Conservation (phyloP, 768 basidiomycete species). For the Steccherinum ochraceum region DNA sequence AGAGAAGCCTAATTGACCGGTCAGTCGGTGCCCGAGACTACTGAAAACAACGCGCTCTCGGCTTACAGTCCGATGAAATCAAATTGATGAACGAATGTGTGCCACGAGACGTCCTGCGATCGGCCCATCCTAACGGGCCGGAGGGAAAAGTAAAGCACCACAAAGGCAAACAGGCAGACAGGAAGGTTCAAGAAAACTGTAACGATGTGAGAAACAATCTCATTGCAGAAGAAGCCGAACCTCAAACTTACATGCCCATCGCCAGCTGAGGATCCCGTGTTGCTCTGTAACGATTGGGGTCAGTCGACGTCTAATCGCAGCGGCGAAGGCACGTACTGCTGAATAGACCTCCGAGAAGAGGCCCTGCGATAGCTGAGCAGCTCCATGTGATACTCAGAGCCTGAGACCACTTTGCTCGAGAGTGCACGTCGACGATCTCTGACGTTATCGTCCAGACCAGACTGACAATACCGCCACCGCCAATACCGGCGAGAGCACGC, state of each 20-base stretch:
- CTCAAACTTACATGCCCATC: conserved; percentile 73
- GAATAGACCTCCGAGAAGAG: conserved; percentile 77
- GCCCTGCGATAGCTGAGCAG: conserved; percentile 79
- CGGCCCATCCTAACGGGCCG: conserved; percentile 44
- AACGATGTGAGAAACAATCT: background rate
- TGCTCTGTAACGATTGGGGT: conserved; percentile 8
- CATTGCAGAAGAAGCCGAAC: conserved; percentile 12
- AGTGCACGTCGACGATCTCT: conserved; percentile 68
- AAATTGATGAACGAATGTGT: conserved; percentile 46
- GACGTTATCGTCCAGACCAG: conserved; percentile 84
- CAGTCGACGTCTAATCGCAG: background rate
- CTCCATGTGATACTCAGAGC: conserved; percentile 83
- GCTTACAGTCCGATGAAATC: conserved; percentile 78
- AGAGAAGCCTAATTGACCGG: conserved; percentile 65
- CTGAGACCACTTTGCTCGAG: conserved; percentile 79
- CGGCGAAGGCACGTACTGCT: conserved; percentile 46
- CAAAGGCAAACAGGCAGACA: conserved; percentile 53
- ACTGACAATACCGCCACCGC: conserved; percentile 84
- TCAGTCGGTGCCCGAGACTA: too few species aligned
- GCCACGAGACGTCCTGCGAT: conserved; percentile 49
- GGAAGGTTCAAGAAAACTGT: conserved; percentile 83
- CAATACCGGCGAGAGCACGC: conserved; percentile 64
- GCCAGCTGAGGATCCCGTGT: conserved; percentile 47
- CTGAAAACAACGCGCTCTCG: too few species aligned
- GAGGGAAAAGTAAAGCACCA: conserved; percentile 56